Percentiles rank a stretch among this genome's conserved stretches.
phyloP scores from a whole-genome alignment of 306 rosid species.

The Acacia confusa region DNA sequence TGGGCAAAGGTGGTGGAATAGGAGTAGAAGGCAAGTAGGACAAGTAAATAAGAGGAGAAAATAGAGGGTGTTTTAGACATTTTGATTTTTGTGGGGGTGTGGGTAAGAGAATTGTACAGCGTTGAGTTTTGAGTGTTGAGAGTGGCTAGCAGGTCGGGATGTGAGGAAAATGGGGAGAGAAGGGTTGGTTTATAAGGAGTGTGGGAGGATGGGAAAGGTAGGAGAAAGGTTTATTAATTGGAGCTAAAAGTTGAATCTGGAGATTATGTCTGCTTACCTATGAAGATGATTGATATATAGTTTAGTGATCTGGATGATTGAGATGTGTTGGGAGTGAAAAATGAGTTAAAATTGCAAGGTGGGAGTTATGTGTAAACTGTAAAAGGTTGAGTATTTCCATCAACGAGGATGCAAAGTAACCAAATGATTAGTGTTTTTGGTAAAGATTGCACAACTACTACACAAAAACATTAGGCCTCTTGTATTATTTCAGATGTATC shows the following conservation, averaged over 20 bases:
- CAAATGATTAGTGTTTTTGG: not conserved
- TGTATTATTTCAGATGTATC: not conserved
- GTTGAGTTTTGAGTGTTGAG: not conserved
- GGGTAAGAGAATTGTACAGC: not conserved
- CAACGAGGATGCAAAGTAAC: conserved; percentile 6
- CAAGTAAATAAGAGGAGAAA: conserved; percentile 24
- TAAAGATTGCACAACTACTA: not conserved
- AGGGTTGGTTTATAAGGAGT: conserved; percentile 30
- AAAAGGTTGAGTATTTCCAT: not conserved
- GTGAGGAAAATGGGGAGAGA: not conserved
- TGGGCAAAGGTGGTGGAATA: conserved; percentile 17
- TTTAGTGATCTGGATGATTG: not conserved
- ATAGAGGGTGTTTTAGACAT: conserved; percentile 27
- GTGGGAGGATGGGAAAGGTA: not conserved
- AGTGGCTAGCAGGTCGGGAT: not conserved
- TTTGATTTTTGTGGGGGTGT: not conserved
- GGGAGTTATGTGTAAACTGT: conserved; percentile 2
- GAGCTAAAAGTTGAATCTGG: not conserved
- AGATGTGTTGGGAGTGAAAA: not conserved
- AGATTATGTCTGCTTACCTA: conserved; percentile 28
- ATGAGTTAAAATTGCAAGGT: not conserved
- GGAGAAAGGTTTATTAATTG: conserved; percentile 11
- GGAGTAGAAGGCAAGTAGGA: conserved; percentile 17
- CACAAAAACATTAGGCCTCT: not conserved
- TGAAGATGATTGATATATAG: conserved; percentile 12